Percentiles rank a stretch among this genome's conserved stretches.
These are phyloP conservation scores for Cenchrus purpureus DNA, from an alignment of 176 grass and related monocot species.

Conservation along the genomic window DNA sequence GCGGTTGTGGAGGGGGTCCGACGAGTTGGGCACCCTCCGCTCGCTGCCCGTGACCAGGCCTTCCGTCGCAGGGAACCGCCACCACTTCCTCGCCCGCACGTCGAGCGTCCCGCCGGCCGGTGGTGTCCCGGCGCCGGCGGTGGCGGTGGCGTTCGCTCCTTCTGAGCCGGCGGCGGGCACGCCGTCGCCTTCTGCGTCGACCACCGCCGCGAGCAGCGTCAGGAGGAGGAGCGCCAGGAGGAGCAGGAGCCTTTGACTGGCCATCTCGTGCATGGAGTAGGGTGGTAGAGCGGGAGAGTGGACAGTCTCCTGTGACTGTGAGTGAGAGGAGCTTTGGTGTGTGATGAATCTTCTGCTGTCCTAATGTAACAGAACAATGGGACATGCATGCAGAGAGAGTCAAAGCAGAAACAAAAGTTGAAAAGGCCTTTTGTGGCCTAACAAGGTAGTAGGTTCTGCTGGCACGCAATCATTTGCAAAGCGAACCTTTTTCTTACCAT, in stretches of 20 bases:
- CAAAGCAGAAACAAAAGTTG: conserved; percentile 20
- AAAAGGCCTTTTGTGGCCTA: conserved; percentile 35
- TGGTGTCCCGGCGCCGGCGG: background rate
- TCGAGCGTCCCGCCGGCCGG: conserved; percentile 30
- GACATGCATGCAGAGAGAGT: conserved; percentile 11
- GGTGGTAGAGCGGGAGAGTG: background rate
- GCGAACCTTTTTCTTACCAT: background rate
- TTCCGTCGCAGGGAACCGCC: conserved; percentile 51
- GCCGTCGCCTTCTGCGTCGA: conserved; percentile 20
- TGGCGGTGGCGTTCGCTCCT: background rate
- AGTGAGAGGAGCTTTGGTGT: conserved; percentile 18
- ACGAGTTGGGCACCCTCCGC: conserved; percentile 75
- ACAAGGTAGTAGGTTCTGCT: conserved; percentile 32
- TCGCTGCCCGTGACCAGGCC: conserved; percentile 65
- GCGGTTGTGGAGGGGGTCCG: conserved; percentile 90
- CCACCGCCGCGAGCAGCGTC: conserved; percentile 45
- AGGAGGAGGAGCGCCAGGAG: conserved; percentile 40
- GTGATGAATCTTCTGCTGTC: conserved; percentile 39
- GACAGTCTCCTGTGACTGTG: background rate
- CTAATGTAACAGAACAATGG: conserved; percentile 31
- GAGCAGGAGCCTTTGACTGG: conserved; percentile 49
- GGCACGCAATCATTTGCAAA: conserved; percentile 45
- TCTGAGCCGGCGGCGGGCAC: background rate
- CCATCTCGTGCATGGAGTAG: conserved; percentile 45
- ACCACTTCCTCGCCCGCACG: conserved; percentile 47